These are phyloP conservation scores for Candida xyloterini DNA, from an alignment of 805 yeast genomes.

Conservation along the genomic window DNA sequence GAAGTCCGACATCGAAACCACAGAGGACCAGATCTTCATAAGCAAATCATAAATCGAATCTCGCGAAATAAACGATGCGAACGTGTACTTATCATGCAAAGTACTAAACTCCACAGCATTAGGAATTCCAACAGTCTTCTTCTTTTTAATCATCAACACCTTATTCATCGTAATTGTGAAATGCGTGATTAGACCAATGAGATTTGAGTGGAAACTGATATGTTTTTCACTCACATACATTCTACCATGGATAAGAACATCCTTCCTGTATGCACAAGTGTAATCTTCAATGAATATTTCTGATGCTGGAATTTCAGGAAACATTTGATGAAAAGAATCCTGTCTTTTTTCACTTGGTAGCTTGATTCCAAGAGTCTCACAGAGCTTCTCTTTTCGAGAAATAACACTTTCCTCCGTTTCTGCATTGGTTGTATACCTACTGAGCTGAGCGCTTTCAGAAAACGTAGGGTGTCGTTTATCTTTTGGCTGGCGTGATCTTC, in stretches of 20 bases:
- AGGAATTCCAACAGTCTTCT: slow-evolving; percentile 63
- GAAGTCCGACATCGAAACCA: slow-evolving; percentile 28
- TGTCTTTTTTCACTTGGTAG: slow-evolving; percentile 51
- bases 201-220: slow-evolving; percentile 63
- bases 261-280: slow-evolving; percentile 63
- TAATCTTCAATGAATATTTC: slow-evolving; percentile 61
- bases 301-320: slow-evolving; percentile 46
- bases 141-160: slow-evolving; percentile 61
- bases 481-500: slow-evolving; percentile 12
- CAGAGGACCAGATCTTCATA: slow-evolving; percentile 58
- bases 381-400: slow-evolving; percentile 13
- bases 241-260: slow-evolving; percentile 65
- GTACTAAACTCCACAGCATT: slow-evolving; percentile 66
- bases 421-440: slow-evolving; percentile 10
- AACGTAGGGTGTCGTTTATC: slow-evolving; percentile 12
- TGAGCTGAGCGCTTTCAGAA: slow-evolving; percentile 10
- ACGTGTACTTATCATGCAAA: slow-evolving; percentile 56
- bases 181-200: slow-evolving; percentile 65
- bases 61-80: slow-evolving; percentile 63
- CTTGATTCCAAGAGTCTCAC: slow-evolving; percentile 25
- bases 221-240: slow-evolving; percentile 54
- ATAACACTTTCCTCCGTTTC: slow-evolving; percentile 5
- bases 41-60: slow-evolving; percentile 53
- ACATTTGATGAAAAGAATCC: slow-evolving; percentile 56
- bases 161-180: slow-evolving; percentile 56